Evolutionary conservation across 768 basidiomycete genomes (phyloP), one percentile per base, ranked within the genome.

Genomic region (Lentinula lateritia): DNA sequence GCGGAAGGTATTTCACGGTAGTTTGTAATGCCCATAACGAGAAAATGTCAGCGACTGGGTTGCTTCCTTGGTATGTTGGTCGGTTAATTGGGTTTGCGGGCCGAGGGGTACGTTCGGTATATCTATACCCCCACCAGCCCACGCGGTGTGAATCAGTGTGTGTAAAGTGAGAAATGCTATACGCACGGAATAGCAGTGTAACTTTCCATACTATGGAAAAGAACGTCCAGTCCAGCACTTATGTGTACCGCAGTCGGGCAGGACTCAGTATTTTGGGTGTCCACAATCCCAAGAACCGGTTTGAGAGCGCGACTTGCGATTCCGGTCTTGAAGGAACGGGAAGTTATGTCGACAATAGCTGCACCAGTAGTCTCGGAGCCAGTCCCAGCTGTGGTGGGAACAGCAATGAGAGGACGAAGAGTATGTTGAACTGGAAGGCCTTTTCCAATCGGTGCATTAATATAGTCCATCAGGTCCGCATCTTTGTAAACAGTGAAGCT

Each of bases 321-420:
- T 48, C 96, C 96, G 13, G 96, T 98, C 80, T 98, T 98, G 83
- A 98, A 97, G 5, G 88, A 84, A 67, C 83, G 85, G 0, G 93
- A 94, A 0, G 95, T 92, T 48, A 97, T 93, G 68, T 95, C 92
- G 59, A 97, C 82, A 66, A 98, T 96, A 10, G 95, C 93, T 0
- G 95, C 89, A 9, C 95, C 95, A 0, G 95, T 98, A 2, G 95
- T 98, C 73, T 98, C 93, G 1, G 92, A 93, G 16, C 94, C 95
- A 13, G 95, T 96, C 54, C 96, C 96, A 35, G 86, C 86, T 4
- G 83, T 84, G 20, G 83, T 84, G 20, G 83, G 81, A 74, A 94
- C 80, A 48, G 93, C 93, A 63, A 96, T 96, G 52, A 98, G 78
- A 13, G 96, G 96, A 7, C 85, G 77, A 23, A 98, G 78, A 16